Base-by-base conservation (phyloP, 1,139 yeast species). In the Yamadazyma sp. region DNA sequence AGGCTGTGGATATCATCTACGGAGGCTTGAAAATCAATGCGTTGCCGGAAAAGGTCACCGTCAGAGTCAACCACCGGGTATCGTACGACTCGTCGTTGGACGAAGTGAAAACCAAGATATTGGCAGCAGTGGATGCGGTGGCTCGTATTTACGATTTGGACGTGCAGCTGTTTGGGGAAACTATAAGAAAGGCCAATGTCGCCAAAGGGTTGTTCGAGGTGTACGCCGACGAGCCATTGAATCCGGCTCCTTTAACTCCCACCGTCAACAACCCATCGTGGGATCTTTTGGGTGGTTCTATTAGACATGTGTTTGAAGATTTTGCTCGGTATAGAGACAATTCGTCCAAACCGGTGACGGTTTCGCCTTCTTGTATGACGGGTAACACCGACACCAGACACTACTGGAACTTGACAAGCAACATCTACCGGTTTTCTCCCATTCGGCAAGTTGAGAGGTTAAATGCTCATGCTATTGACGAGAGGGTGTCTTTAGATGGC, bases 161-260 rank as follows among this genome's bases (percentile, higher is more conserved):
- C 1, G 58, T 79, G 10, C 44, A 54, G 5, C 56, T 63, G 27
- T 64, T 66, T 25, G 74, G 65, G 7, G 37, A 57, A 27, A 12
- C 24, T 5, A 57, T 44, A 10, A 29, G 67, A 9, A 41, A 47
- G 9, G 48, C 52, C 18, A 50, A 60, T 7, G 61, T 70, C 0
- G 50, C 43, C 0, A 53, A 56, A 7, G 82, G 82, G 3, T 53
- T 57, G 27, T 71, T 81, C 53, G 62, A 62, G 26, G 53, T 79
- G 30, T 47, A 58, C 3, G 43, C 59, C 31, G 41, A 44, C 6
- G 57, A 54, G 15, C 54, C 64, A 4, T 56, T 76, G 22, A 74
- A 73, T 39, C 82, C 85, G 5, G 80, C 86, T 1, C 86, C 86
- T 3, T 54, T 70, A 5, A 69, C 85, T 0, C 74, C 76, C 4